phyloP scores from a whole-genome alignment of 805 yeast species.

The Teunomyces barrocoloradensis region DNA sequence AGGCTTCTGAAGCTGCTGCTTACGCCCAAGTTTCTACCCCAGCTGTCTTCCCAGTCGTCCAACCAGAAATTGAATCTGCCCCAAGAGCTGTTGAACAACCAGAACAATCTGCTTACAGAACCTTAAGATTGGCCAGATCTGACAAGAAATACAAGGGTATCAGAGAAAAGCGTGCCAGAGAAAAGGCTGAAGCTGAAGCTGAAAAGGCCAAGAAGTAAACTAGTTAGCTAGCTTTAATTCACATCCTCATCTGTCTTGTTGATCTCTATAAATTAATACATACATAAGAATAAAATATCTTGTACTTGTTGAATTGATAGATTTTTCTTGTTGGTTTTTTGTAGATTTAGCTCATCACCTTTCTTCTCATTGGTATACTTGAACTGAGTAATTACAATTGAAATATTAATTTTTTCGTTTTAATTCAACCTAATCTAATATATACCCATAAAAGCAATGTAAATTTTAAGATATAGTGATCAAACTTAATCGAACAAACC shows the following conservation, averaged over 20 bases:
- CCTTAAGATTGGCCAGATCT: conserved; percentile 94
- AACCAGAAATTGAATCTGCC: conserved; percentile 65
- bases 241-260: conserved; percentile 4
- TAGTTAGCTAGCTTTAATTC: conserved; percentile 1
- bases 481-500: conserved; percentile 42
- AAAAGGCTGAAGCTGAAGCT: conserved; percentile 98
- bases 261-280: conserved; percentile 3
- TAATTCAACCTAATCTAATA: conserved; percentile 5
- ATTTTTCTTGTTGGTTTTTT: neutral
- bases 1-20: conserved; percentile 61
- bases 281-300: conserved; percentile 1
- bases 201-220: conserved; percentile 82
- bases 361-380: neutral
- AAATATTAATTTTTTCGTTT: neutral
- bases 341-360: neutral
- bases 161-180: conserved; percentile 97
- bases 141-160: conserved; percentile 91
- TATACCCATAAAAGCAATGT: conserved; percentile 2
- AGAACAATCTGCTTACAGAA: conserved; percentile 78
- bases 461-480: conserved; percentile 4
- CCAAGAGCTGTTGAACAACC: conserved; percentile 87
- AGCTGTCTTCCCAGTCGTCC: conserved; percentile 88
- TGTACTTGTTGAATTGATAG: neutral
- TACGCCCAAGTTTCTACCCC: conserved; percentile 75
- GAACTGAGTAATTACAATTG: neutral